These are phyloP conservation scores for Dimocarpus longan DNA, from an alignment of 345 rosid genomes.

Conservation along the genomic window DNA sequence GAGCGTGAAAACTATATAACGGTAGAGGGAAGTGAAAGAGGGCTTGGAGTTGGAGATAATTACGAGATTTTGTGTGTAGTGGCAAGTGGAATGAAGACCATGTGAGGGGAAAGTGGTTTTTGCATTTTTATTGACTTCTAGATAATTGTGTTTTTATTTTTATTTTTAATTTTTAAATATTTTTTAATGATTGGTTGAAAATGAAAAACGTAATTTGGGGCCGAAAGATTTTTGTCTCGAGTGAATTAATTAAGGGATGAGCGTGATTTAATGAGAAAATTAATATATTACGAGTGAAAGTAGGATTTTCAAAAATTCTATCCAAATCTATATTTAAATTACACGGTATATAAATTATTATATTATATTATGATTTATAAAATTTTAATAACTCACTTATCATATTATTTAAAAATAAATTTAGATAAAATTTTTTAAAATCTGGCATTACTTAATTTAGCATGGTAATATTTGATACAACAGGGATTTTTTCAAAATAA, in stretches of 20 bases:
- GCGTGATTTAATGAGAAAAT: not conserved
- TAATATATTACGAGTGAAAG: not conserved
- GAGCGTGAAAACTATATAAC: constrained; percentile 4
- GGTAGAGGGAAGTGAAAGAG: not conserved
- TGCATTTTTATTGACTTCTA: not conserved
- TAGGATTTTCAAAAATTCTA: no score
- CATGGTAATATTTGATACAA: no score
- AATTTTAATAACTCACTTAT: no score
- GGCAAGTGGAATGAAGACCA: constrained; percentile 10
- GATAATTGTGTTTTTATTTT: constrained; percentile 9
- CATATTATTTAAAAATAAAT: no score
- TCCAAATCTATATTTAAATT: no score
- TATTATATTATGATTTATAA: no score
- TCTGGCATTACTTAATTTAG: no score
- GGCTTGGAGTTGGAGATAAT: constrained; percentile 12
- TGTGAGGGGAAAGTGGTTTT: constrained; percentile 10
- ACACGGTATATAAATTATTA: no score
- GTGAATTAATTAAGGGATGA: not conserved
- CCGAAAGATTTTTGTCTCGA: constrained; percentile 6
- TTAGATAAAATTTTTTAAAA: no score
- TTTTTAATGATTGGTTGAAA: not conserved
- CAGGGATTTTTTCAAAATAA: no score
- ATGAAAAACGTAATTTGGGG: not conserved
- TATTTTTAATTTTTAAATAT: not conserved
- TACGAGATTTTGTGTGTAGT: constrained; percentile 29